A percentile compares a stretch with the other conserved stretches of the same genome.
Conservation (phyloP, 495 filamentous ascomycete species). For the Sphaerosporella brunnea region DNA sequence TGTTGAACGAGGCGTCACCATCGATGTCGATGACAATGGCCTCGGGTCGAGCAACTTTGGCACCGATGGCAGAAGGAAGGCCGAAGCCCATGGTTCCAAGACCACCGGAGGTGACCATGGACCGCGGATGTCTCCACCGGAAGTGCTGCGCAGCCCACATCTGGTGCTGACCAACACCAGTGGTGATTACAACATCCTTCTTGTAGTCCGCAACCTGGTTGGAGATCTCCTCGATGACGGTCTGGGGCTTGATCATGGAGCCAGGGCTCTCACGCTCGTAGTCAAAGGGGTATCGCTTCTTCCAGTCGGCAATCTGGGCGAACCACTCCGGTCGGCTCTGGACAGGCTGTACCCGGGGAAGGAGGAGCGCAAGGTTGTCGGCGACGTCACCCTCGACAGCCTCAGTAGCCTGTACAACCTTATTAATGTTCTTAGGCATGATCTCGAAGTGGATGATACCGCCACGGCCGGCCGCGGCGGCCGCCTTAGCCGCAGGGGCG, state of each 20-base stretch:
- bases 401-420: slow-evolving; percentile 66
- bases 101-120: slow-evolving; percentile 81
- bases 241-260: slow-evolving; percentile 75
- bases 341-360: slow-evolving; percentile 49
- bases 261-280: slow-evolving; percentile 54
- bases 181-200: slow-evolving; percentile 65
- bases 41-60: slow-evolving; percentile 76
- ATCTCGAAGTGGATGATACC: slow-evolving; percentile 71
- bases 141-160: slow-evolving; percentile 97
- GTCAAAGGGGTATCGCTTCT: slow-evolving; percentile 60
- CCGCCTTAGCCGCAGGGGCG: slow-evolving; percentile 47
- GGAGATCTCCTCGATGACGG: slow-evolving; percentile 64
- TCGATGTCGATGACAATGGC: slow-evolving; percentile 84
- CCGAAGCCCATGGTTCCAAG: slow-evolving; percentile 93
- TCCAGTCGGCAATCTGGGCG: slow-evolving; percentile 73
- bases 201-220: slow-evolving; percentile 55
- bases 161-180: slow-evolving; percentile 88
- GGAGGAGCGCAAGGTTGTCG: slow-evolving; percentile 50
- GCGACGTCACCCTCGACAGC: slow-evolving; percentile 59
- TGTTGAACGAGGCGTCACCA: slow-evolving; percentile 89
- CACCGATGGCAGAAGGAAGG: slow-evolving; percentile 80
- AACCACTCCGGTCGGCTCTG: slow-evolving; percentile 67
- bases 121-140: slow-evolving; percentile 70
- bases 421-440: slow-evolving; percentile 77
- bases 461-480: slow-evolving; percentile 50